Evolutionary conservation across 441 rosid genomes (phyloP).

Genomic region (Raphanus hybrid): DNA sequence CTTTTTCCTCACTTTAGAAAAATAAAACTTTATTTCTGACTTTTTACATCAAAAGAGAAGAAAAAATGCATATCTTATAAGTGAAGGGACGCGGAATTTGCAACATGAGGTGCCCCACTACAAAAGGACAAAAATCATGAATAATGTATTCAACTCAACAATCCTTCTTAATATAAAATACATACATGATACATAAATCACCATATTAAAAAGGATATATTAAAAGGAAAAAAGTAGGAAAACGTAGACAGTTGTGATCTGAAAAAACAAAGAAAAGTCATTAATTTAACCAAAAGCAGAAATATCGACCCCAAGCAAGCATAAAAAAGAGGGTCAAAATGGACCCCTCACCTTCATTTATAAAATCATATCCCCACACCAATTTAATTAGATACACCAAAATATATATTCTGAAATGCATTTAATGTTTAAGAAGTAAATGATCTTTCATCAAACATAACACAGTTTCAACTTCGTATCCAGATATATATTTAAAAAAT

Average conservation of each 20-base stretch:
- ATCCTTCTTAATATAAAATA: conserved; percentile 6
- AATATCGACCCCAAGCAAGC: conserved; percentile 27
- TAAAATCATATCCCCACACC: conserved; percentile 35
- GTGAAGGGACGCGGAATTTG: conserved; percentile 37
- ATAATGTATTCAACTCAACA: conserved; percentile 24
- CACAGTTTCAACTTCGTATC: background rate
- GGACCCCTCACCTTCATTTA: conserved; percentile 35
- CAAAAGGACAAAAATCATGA: conserved; percentile 35
- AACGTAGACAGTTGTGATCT: conserved; percentile 36
- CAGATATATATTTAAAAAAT: background rate
- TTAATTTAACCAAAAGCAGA: conserved; percentile 42
- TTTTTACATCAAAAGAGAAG: conserved; percentile 33
- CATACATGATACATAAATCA: conserved; percentile 5
- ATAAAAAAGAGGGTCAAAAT: conserved; percentile 36
- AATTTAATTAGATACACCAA: conserved; percentile 24
- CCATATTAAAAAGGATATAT: background rate
- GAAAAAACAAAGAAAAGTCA: conserved; percentile 28
- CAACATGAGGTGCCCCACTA: conserved; percentile 42
- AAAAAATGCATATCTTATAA: conserved; percentile 40
- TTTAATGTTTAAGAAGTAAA: conserved; percentile 19
- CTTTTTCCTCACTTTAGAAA: background rate
- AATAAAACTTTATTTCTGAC: background rate
- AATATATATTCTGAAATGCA: background rate
- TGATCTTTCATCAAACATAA: conserved; percentile 14
- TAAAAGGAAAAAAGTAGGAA: conserved; percentile 1